Conservation (phyloP, 768 basidiomycete genomes). For the Lentinula sp. region DNA sequence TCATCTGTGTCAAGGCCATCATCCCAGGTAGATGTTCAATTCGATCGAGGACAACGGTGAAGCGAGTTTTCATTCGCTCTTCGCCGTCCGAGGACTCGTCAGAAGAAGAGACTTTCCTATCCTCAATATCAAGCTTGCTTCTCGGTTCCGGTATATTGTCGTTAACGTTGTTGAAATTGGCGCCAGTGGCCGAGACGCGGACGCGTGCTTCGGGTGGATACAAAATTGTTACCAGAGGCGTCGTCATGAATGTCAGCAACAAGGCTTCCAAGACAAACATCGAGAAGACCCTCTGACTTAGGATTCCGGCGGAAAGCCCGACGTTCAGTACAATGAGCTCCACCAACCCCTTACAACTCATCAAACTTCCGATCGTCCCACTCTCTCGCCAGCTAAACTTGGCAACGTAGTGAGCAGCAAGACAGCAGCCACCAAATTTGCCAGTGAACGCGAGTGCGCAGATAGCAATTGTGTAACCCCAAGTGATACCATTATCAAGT, state of each 20-base stretch:
- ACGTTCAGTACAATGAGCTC: slow-evolving; percentile 97
- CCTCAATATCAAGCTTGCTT: not conserved
- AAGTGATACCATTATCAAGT: slow-evolving; percentile 71
- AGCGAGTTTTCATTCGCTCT: slow-evolving; percentile 30
- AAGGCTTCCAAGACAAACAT: slow-evolving; percentile 93
- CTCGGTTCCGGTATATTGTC: slow-evolving; percentile 16
- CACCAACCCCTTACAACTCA: slow-evolving; percentile 95
- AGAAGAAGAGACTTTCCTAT: not conserved
- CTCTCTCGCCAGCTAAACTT: slow-evolving; percentile 81
- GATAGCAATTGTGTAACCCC: slow-evolving; percentile 86
- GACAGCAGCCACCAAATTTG: slow-evolving; percentile 83
- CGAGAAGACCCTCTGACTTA: slow-evolving; percentile 76
- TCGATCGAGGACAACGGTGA: slow-evolving; percentile 85
- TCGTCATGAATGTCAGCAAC: slow-evolving; percentile 80
- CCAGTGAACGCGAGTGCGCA: slow-evolving; percentile 72
- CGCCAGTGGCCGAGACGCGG: slow-evolving; percentile 39
- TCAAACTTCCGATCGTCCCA: slow-evolving; percentile 80
- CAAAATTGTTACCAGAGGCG: slow-evolving; percentile 59
- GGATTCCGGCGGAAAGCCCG: slow-evolving; percentile 74
- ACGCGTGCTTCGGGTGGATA: slow-evolving; percentile 61
- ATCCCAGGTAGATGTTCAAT: slow-evolving; percentile 84
- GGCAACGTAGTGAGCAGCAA: slow-evolving; percentile 59
- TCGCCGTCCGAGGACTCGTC: not conserved
- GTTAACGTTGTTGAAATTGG: slow-evolving; percentile 41
- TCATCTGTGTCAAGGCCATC: slow-evolving; percentile 85